Base-by-base conservation (phyloP, 2,329 filamentous ascomycete genomes). In the Xenoacremonium recifei region DNA sequence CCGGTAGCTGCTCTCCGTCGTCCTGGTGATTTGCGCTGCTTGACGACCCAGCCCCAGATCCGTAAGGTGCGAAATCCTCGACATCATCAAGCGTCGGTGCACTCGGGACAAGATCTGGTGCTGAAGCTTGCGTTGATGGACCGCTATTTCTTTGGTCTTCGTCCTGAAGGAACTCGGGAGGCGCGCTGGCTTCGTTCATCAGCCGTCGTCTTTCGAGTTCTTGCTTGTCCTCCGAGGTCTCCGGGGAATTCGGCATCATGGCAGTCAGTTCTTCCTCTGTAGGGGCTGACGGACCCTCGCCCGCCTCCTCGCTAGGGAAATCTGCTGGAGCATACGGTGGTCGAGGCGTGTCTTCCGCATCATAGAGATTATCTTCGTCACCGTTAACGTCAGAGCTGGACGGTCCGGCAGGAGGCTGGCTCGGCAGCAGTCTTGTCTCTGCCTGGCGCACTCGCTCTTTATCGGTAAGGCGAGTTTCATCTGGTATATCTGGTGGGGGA, bases 361-460 rank as follows among this genome's bases (percentile, higher is more conserved):
- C 69, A 51, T 81, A 76, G 3, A 80, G 67, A 47, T 55, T 48
- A 27, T 77, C 57, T 15, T 82, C 76, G 29, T 76, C 72, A 15
- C 50, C 43, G n/a, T 39, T 40, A 13, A 37, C 40, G 12, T 64
- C 64, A 6, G 58, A 49, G 2, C 54, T 51, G 5, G 67, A 27
- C 7, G 23, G 23, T 27, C 23, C 54, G 7, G 47, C 53, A 2
- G 58, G 71, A 11, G 86, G 91, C 55, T 84, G 83, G 58, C 90
- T 96, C 3, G 92, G 92, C 17, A 96, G 67, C 5, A 96, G 69
- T 35, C 84, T 79, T 51, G 85, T 79, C 66, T 96, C 91, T 30
- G 89, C 89, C 44, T 80, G 80, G 35, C 84, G 80, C 44, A 93
- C 68, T 36, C 84, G 82, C 45, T 95, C 85, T 64, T 96, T 96